These are phyloP conservation scores for Alternaria rosae DNA, from an alignment of 2,329 filamentous ascomycete species.

Conservation along the genomic window DNA sequence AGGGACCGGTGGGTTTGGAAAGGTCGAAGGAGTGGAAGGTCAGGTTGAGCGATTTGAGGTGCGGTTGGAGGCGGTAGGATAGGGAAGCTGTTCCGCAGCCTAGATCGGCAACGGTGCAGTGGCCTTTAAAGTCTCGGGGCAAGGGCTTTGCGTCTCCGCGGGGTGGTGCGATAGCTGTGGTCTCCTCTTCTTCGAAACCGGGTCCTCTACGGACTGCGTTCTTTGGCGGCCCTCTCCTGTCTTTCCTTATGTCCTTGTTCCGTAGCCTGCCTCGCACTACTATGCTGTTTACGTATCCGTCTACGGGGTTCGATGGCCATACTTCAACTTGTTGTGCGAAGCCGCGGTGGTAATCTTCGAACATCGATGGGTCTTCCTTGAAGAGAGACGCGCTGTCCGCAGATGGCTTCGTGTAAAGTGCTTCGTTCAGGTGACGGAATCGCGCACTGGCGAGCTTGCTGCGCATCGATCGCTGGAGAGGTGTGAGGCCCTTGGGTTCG, in stretches of 20 bases:
- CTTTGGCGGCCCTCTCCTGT: slow-evolving; percentile 50
- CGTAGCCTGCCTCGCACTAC: slow-evolving; percentile 68
- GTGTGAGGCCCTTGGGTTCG: slow-evolving; percentile 73
- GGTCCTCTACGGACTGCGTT: slow-evolving; percentile 30
- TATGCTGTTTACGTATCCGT: slow-evolving; percentile 80
- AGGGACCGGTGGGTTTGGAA: slow-evolving; percentile 75
- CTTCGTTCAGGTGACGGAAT: slow-evolving; percentile 97
- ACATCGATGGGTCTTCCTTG: slow-evolving; percentile 86
- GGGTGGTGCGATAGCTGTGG: slow-evolving; percentile 13
- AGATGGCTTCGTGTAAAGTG: slow-evolving; percentile 91
- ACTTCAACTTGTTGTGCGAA: slow-evolving; percentile 95
- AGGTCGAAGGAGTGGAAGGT: slow-evolving; percentile 87
- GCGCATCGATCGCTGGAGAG: slow-evolving; percentile 91
- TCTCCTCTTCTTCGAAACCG: slow-evolving; percentile 14
- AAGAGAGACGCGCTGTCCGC: slow-evolving; percentile 84
- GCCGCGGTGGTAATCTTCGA: slow-evolving; percentile 93
- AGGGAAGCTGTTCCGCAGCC: slow-evolving; percentile 93
- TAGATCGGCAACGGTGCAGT: slow-evolving; percentile 84
- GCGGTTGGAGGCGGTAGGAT: slow-evolving; percentile 70
- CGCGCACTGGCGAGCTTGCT: slow-evolving; percentile 93
- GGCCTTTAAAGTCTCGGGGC: slow-evolving; percentile 71
- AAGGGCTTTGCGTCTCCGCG: slow-evolving; percentile 59
- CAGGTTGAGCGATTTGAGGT: slow-evolving; percentile 72
- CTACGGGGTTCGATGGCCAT: slow-evolving; percentile 96
- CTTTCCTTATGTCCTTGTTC: slow-evolving; percentile 45